Base-by-base conservation (phyloP, 2,329 filamentous ascomycete genomes). In the Colletotrichum orbiculare region DNA sequence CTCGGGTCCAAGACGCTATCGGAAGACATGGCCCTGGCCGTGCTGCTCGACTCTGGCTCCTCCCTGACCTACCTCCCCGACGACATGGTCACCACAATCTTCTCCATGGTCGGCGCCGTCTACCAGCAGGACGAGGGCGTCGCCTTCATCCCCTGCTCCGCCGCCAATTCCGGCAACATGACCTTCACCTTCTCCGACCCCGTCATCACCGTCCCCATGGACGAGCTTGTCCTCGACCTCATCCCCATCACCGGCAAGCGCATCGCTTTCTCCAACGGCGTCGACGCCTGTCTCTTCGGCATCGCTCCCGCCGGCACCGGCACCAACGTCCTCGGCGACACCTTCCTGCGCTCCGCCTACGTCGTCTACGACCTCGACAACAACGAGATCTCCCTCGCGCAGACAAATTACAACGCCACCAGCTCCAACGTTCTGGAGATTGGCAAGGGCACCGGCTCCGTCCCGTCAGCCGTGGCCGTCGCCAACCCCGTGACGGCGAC, bases 321-420 rank as follows among this genome's bases (percentile, higher is more conserved):
- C 37, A 84, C 84, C n/a, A 83, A 84, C 47, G 86, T 92, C 2
- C 79, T 94, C 35, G 91, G 91, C 13, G 91, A 93, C 73, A 91
- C 91, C 0, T 94, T 94, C 74, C 79, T 94, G 59, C 83, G 91
- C 52, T 90, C 88, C 41, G 91, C 91, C 0, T 94, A 94, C 70
- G 85, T 92, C 12, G 91, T 94, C 10, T 93, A 91, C 73, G 90
- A 93, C 73, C 80, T 93, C 25, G 86, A 82, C 35, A 92, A 91
- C 74, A 88, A 92, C 73, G 82, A 91, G 76, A 88, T 93, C 69
- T 89, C 88, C 2, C 77, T 93, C 38, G 91, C 90, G 2, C 87
- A 90, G 74, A 89, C 89, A 15, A 85, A 82, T 54, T 89, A 88
- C 75, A 87, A 91, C 72, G 79, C 83, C 4, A 83, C 83, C 0